Base-by-base conservation (phyloP, 2,329 filamentous ascomycete species). In the Cercospora sesami region DNA sequence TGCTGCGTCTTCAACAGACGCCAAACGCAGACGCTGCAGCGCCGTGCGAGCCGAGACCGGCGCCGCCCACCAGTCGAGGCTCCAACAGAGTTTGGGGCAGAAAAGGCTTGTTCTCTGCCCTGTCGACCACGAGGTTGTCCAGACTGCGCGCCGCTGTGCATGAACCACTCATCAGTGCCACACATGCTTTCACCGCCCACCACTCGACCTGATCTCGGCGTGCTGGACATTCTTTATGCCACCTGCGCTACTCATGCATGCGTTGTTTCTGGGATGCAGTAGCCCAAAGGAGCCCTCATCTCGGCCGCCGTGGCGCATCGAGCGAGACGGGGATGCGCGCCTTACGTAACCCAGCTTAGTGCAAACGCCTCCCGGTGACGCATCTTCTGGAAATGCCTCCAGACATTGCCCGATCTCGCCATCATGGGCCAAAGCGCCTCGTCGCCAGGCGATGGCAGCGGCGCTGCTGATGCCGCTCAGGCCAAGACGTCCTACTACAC, bases 401-500 rank as follows among this genome's bases (percentile, higher is more conserved):
- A 33, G 26, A 33, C 30, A 58, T 33, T 33, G 53, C 53, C 53
- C 53, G 53, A 58, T 31, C 16, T 16, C 58, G 58, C 55, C 61
- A 48, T 65, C 69, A 84, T 84, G 83, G 83, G 83, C 62, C 81
- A 81, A 51, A 76, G 78, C 66, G 83, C 84, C 74, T 84, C 82
- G 60, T 80, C 80, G 10, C 68, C 67, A 16, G 76, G 72, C 45
- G 74, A 71, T 59, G 75, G 68, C 10, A 75, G 72, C 12, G 69
- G 71, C 55, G 68, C 62, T 9, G 69, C 69, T 14, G 64, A 75
- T 12, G 72, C 75, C 30, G 74, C 61, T n/a, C 70, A 73, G 75
- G 77, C 80, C 60, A 94, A 92, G 80, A 91, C 87, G 39, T 92
- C 90, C 78, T 94, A 94, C 80, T 98, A 98, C 80, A 91, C 95